Conservation (phyloP, 371 early-diverging fungal species). For the Actinomucor elegans region DNA sequence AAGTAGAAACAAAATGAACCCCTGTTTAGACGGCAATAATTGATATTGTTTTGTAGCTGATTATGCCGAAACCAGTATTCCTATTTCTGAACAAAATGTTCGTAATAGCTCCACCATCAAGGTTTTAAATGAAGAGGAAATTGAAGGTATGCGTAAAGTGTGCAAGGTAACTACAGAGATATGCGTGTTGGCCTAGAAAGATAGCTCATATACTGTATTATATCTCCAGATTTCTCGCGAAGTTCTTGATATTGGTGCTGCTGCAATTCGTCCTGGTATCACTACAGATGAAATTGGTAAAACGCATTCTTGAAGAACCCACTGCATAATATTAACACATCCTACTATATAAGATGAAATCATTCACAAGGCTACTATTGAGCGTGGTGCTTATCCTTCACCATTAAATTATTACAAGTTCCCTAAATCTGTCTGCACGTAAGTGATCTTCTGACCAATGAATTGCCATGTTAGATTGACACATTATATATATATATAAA, state of each 20-base stretch:
- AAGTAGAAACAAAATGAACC: slow-evolving; percentile 6
- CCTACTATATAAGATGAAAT: slow-evolving; percentile 58
- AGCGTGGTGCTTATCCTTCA: slow-evolving; percentile 90
- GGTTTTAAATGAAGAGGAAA: slow-evolving; percentile 68
- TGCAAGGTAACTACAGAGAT: slow-evolving; percentile 75
- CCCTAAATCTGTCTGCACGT: slow-evolving; percentile 92
- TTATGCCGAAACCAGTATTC: slow-evolving; percentile 75
- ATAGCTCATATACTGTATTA: neutral
- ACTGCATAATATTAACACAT: neutral
- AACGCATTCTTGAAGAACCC: neutral
- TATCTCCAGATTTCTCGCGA: slow-evolving; percentile 78
- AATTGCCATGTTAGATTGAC: neutral
- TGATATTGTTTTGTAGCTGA: slow-evolving; percentile 56
- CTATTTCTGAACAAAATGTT: slow-evolving; percentile 70
- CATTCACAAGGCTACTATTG: slow-evolving; percentile 87
- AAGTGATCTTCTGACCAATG: slow-evolving; percentile 42
- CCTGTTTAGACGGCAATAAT: neutral
- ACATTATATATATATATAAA: slow-evolving; percentile 35
- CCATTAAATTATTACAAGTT: slow-evolving; percentile 93
- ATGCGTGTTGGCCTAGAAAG: neutral
- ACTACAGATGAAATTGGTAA: slow-evolving; percentile 89
- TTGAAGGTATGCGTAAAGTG: slow-evolving; percentile 80
- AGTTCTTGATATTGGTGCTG: slow-evolving; percentile 81
- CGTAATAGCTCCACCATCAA: slow-evolving; percentile 64
- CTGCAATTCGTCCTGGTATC: slow-evolving; percentile 80